Evolutionary conservation across 495 filamentous ascomycete species (phyloP).

Genomic region (Tuber indicum): DNA sequence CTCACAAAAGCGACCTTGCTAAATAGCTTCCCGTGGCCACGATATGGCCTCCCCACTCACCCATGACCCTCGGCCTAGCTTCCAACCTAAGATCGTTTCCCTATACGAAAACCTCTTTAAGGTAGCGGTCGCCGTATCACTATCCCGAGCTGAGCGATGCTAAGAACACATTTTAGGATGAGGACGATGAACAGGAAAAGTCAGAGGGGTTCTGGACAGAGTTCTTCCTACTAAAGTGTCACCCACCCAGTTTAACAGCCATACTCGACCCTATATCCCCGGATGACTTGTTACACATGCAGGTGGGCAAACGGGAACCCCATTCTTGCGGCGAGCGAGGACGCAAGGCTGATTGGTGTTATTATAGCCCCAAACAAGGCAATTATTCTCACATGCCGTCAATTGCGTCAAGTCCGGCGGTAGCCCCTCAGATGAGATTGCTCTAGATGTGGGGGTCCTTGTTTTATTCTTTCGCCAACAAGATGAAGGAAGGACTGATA

Average conservation of each 20-base stretch:
- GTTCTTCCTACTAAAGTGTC: conserved; percentile 82
- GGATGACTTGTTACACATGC: conserved; percentile 67
- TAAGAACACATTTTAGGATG: conserved; percentile 44
- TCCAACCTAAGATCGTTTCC: conserved; percentile 86
- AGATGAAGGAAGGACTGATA: conserved; percentile 6
- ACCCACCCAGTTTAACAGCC: conserved; percentile 57
- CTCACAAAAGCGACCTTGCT: not conserved
- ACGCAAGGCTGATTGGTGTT: conserved; percentile 16
- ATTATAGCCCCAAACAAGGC: conserved; percentile 59
- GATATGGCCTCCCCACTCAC: conserved; percentile 69
- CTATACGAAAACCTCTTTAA: conserved; percentile 84
- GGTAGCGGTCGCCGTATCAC: conserved; percentile 48
- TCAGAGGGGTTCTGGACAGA: conserved; percentile 93
- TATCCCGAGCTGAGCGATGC: not conserved
- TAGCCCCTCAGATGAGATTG: conserved; percentile 64
- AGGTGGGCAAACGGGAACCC: conserved; percentile 46
- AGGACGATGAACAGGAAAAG: conserved; percentile 59
- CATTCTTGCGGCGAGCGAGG: conserved; percentile 8
- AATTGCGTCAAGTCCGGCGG: conserved; percentile 58
- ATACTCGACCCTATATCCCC: conserved; percentile 62
- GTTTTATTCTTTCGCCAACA: not conserved
- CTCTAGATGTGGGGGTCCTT: conserved; percentile 64
- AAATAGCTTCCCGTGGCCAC: not conserved
- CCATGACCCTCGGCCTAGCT: conserved; percentile 85
- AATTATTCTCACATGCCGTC: conserved; percentile 69